A percentile compares a stretch with the other conserved stretches of the same genome.
Conservation (phyloP, 306 rosid species). For the Glycyrrhiza uralensis region DNA sequence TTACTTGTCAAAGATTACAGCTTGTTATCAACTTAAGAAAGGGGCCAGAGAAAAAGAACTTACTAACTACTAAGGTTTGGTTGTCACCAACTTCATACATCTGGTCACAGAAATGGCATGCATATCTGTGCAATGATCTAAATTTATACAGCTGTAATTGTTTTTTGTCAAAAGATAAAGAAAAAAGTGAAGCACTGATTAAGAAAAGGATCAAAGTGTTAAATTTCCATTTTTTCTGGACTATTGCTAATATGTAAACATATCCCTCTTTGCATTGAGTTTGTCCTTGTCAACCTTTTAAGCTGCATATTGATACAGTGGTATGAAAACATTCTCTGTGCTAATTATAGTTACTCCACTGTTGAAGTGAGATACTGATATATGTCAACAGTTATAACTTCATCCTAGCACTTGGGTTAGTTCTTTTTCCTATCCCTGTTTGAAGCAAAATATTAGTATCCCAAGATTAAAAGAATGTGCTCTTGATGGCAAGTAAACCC, state of each 20-base stretch:
- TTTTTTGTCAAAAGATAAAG: neutral
- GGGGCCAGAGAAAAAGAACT: neutral
- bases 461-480: neutral
- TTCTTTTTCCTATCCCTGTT: neutral
- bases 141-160: neutral
- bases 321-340: neutral
- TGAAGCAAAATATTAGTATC: neutral
- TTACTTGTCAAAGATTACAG: neutral
- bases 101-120: neutral
- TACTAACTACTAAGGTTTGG: neutral
- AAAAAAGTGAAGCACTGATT: neutral
- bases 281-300: neutral
- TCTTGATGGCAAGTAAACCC: neutral
- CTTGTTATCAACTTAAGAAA: neutral
- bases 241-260: neutral
- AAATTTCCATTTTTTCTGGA: neutral
- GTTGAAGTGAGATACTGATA: neutral
- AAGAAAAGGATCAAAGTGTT: neutral
- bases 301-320: neutral
- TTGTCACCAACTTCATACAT: slow-evolving; percentile 5
- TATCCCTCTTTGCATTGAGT: neutral
- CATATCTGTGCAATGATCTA: neutral
- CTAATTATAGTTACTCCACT: neutral
- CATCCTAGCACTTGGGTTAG: neutral
- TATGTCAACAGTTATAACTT: neutral